Base-by-base conservation (phyloP, 2,329 filamentous ascomycete genomes). In the Xenoacremonium recifei region DNA sequence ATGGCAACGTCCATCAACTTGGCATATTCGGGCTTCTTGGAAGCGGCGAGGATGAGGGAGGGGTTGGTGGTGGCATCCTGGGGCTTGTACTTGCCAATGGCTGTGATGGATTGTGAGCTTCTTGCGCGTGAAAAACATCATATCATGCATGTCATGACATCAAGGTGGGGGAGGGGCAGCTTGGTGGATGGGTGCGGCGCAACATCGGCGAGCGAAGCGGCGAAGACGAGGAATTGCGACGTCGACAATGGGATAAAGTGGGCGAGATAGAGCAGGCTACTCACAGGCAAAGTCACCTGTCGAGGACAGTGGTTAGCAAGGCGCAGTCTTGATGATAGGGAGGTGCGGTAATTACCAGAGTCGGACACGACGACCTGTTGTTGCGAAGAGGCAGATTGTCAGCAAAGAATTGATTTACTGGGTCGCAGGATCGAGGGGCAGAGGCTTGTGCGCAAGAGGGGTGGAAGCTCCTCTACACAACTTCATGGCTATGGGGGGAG, bases 61-160 rank as follows among this genome's bases (percentile, higher is more conserved):
- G 93, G 93, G 84, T 99, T 99, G 77, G 93, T 99, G 70, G 93
- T 99, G 66, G 93, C 93, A 88, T 99, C 93, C 80, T 99, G 91
- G 55, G 93, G 93, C 84, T 96, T 95, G 85, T 99, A 99, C 80
- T 97, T 96, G 79, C 80, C 91, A 71, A 99, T 99, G 71, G 91
- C 91, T 83, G 74, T 69, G 17, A 12, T n/a, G 12, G 31, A 17
- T 37, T 16, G 54, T 65, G 15, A 64, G 61, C 49, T 48, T 53
- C 18, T 34, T 29, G 30, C 33, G 17, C 36, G 38, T 19, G n/a
- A 37, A 40, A 45, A 27, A 43, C 37, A 48, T 48, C 40, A 52
- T 47, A 17, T 40, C 37, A 38, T 44, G 19, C 44, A 36, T 31
- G 42, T 49, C 35, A 38, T 32, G 43, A 31, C 39, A 40, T 41